Percentiles rank a stretch among this genome's conserved stretches.
phyloP scores from a whole-genome alignment of 371 early-diverging fungal species.

The Quaeritorhiza haematococci region DNA sequence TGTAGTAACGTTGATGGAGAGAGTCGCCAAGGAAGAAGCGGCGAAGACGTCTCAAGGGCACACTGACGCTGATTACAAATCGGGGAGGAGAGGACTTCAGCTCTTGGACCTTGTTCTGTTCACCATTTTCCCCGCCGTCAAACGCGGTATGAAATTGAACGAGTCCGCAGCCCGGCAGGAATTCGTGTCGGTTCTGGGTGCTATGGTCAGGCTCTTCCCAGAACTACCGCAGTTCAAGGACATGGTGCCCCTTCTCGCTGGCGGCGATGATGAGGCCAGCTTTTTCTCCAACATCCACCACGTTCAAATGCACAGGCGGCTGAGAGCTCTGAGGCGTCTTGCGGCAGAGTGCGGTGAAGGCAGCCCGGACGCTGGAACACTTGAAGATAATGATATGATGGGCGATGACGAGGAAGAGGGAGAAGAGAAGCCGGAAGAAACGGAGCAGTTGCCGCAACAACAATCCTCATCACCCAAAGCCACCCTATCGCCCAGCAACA shows the following conservation, averaged over 20 bases:
- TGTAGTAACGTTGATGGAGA: conserved; percentile 58
- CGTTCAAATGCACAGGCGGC: conserved; percentile 86
- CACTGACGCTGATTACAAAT: not conserved
- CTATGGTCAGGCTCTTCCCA: conserved; percentile 59
- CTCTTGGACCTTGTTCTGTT: conserved; percentile 51
- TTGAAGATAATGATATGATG: no score
- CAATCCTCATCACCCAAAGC: no score
- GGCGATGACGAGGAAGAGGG: no score
- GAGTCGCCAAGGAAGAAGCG: conserved; percentile 23
- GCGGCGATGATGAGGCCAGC: conserved; percentile 73
- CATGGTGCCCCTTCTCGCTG: conserved; percentile 60
- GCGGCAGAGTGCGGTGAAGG: conserved; percentile 49
- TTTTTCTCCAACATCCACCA: conserved; percentile 90
- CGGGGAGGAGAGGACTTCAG: conserved; percentile 6
- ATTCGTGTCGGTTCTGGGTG: conserved; percentile 59
- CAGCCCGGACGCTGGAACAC: no score
- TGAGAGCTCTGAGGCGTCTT: conserved; percentile 75
- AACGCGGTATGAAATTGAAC: conserved; percentile 59
- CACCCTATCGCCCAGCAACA: conserved; percentile 48
- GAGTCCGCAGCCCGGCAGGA: conserved; percentile 66
- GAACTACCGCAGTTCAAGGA: conserved; percentile 56
- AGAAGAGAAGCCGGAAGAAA: no score
- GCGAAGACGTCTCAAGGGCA: conserved; percentile 36
- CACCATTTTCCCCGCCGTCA: conserved; percentile 70
- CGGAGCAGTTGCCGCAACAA: conserved; percentile 24